A percentile compares a stretch with the other conserved stretches of the same genome.
phyloP scores from a whole-genome alignment of 345 rosid species.

The Salix dunnii region DNA sequence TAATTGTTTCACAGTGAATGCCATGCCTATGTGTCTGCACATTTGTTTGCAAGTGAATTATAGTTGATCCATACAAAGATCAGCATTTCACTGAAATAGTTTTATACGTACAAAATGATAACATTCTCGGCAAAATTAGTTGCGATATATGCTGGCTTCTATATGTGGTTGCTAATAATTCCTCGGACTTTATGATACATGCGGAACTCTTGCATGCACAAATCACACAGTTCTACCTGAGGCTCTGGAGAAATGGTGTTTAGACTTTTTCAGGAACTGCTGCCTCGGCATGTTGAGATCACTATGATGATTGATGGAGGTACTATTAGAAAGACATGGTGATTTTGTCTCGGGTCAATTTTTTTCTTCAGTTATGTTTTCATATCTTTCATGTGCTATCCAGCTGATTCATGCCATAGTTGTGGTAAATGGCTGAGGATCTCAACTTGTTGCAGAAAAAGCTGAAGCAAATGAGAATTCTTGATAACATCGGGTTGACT shows the following conservation, averaged over 20 bases:
- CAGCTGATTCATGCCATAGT: constrained; percentile 44
- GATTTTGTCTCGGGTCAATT: background rate
- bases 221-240: constrained; percentile 53
- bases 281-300: constrained; percentile 53
- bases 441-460: constrained; percentile 37
- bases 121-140: no score
- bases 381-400: background rate
- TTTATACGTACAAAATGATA: background rate
- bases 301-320: constrained; percentile 47
- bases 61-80: background rate
- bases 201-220: constrained; percentile 51
- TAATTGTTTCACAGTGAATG: background rate
- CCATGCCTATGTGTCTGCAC: background rate
- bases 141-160: background rate
- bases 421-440: constrained; percentile 39
- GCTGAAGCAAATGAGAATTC: constrained; percentile 47
- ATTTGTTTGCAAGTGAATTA: background rate
- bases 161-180: background rate
- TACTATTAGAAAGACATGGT: background rate
- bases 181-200: background rate
- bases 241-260: constrained; percentile 56
- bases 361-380: background rate
- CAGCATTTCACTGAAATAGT: background rate
- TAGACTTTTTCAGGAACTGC: constrained; percentile 48
- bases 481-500: constrained; percentile 44